Percentiles rank a stretch among this genome's conserved stretches.
These are phyloP conservation scores for Bocquillonia castaneifolia DNA, from an alignment of 441 rosid genomes.

Conservation along the genomic window DNA sequence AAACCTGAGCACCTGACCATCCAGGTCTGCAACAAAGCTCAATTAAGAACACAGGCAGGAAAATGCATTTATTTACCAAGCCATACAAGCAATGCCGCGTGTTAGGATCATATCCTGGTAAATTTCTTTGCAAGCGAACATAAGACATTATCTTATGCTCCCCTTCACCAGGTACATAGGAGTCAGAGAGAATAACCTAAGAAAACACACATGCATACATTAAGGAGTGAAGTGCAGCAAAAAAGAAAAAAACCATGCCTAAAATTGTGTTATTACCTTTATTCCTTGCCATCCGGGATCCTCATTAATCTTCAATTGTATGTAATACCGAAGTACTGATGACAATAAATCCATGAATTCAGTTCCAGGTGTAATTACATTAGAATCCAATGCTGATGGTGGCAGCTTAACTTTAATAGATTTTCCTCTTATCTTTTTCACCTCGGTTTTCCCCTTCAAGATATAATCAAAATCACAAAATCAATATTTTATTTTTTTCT, in stretches of 20 bases:
- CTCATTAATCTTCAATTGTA: conserved; percentile 39
- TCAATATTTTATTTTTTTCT: background rate
- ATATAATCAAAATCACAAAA: conserved; percentile 9
- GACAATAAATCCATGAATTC: conserved; percentile 52
- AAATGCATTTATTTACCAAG: conserved; percentile 21
- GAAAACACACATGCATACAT: background rate
- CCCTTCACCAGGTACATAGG: conserved; percentile 34
- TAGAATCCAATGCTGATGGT: conserved; percentile 30
- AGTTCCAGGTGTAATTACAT: conserved; percentile 55
- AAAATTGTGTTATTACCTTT: conserved; percentile 31
- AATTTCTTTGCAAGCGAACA: conserved; percentile 29
- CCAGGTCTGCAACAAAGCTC: background rate
- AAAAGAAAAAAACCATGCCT: background rate
- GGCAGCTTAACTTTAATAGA: background rate
- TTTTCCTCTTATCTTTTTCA: background rate
- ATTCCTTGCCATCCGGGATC: conserved; percentile 41
- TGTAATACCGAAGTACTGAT: conserved; percentile 38
- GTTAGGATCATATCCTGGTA: conserved; percentile 30
- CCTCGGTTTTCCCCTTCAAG: background rate
- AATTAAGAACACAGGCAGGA: background rate
- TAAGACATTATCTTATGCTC: conserved; percentile 37
- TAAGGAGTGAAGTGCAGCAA: background rate
- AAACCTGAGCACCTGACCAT: too few species aligned
- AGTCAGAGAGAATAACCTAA: conserved; percentile 35
- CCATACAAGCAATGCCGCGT: conserved; percentile 34